Evolutionary conservation across 306 rosid species (phyloP), one percentile per base, ranked within the genome.

Genomic region (Glycine soja): DNA sequence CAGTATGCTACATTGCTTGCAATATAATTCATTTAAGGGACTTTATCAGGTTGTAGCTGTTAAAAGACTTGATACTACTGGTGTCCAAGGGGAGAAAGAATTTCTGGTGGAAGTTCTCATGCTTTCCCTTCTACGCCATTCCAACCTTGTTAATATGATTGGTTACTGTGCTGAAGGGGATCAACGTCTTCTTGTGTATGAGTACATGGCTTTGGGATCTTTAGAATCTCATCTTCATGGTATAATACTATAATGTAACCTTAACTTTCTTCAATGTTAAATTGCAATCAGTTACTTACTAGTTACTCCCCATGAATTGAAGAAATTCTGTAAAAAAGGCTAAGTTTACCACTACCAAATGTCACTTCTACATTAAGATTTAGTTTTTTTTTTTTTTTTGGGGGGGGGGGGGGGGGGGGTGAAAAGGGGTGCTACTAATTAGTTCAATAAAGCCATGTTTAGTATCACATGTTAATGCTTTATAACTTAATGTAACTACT

Each of bases 131-230:
- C 80, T 90, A 72, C 77, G 87, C 12, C 93, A 93, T 76, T 76
- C 92, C 6, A 91, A 93, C 84, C 97, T 93, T 47, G 94, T 93
- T 63, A 87, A 12, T 65, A 78, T 93, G 86, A 77, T 87, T 56
- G 97, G 97, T 18, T 90, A 85, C 69, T 93, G 94, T 64, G 91
- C 90, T 12, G 96, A 93, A 80, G 88, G 87, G 46, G 87, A 88
- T 76, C 91, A 88, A 80, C 90, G 92, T 32, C 90, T 93, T 63
- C 94, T 93, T 70, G 94, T 93, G 14, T 93, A 93, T 16, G 96
- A 93, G 53, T 88, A 83, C 85, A 85, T 91, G 90, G 85, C 96
- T 12, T 15, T 87, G 52, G 93, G 94, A 38, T 90, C 91, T 81
- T 82, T 93, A 83, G 91, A 90, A 70, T 87, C 84, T 75, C 97